A percentile compares a stretch with the other conserved stretches of the same genome.
These are phyloP conservation scores for Acanthamoeba sp. DNA, from an alignment of 208 protist genomes.

Conservation along the genomic window DNA sequence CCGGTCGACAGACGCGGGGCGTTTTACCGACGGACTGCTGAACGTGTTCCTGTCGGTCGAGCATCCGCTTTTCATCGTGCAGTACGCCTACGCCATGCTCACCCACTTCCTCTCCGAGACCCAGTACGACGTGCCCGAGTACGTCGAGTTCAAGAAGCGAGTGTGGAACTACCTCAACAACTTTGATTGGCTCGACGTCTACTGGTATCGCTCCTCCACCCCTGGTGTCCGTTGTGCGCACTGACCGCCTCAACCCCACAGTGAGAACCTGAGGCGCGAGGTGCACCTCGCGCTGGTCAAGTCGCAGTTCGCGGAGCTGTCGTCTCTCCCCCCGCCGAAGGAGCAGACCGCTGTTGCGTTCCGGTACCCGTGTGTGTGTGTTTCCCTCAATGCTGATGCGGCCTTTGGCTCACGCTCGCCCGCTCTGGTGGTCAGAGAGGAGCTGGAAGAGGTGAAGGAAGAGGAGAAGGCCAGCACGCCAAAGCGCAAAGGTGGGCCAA, in stretches of 20 bases:
- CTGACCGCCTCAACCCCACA: background rate
- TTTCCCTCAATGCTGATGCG: too few relatives aligned
- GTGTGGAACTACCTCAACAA: slow-evolving; percentile 29
- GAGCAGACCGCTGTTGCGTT: background rate
- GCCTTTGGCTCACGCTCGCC: too few relatives aligned
- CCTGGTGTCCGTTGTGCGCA: background rate
- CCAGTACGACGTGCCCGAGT: slow-evolving; percentile 14
- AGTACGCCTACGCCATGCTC: slow-evolving; percentile 31
- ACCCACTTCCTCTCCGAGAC: slow-evolving; percentile 11
- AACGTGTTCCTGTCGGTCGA: slow-evolving; percentile 57
- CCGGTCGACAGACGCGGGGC: background rate
- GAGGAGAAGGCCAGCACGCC: background rate
- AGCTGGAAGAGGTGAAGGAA: background rate
- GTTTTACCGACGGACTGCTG: slow-evolving; percentile 2
- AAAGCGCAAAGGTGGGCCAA: background rate
- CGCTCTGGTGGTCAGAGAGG: too few relatives aligned
- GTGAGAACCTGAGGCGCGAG: background rate
- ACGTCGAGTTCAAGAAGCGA: slow-evolving; percentile 53
- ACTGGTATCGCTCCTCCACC: slow-evolving; percentile 6
- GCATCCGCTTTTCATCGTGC: slow-evolving; percentile 42
- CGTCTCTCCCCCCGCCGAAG: background rate
- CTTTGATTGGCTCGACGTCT: slow-evolving; percentile 58
- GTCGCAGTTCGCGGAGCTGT: slow-evolving; percentile 36
- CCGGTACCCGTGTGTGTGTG: background rate
- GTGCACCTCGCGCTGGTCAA: background rate